Evolutionary conservation across 176 grass and related monocot species (phyloP).

Genomic region (Avena sativa): DNA sequence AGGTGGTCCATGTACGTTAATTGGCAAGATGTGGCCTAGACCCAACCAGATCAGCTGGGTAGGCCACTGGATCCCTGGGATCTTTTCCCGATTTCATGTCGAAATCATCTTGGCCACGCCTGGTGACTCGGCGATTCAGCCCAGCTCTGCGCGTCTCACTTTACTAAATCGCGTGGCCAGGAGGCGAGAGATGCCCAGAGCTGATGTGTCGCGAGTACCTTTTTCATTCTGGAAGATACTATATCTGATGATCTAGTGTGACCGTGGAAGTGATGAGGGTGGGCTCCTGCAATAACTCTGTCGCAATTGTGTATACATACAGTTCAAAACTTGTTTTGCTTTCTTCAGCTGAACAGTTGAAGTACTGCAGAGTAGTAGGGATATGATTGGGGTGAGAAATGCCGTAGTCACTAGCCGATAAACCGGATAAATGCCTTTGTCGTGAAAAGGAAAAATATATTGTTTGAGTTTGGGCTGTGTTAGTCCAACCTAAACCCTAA

Average conservation of each 20-base stretch:
- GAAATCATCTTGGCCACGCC: neutral
- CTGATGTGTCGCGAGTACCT: neutral
- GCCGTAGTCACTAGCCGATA: too few species aligned
- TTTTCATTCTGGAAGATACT: too few species aligned
- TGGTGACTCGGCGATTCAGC: slow-evolving; percentile 24
- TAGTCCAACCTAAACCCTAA: too few species aligned
- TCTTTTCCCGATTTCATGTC: neutral
- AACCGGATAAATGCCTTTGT: too few species aligned
- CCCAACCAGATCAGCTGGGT: neutral
- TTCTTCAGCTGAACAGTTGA: neutral
- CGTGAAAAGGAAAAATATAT: too few species aligned
- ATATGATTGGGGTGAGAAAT: too few species aligned
- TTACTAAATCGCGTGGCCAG: neutral
- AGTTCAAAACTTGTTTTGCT: neutral
- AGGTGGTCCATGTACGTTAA: neutral
- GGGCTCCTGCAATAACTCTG: neutral
- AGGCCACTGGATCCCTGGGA: neutral
- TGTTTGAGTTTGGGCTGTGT: too few species aligned
- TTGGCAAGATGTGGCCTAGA: slow-evolving; percentile 22
- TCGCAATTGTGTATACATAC: neutral
- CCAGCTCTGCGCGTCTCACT: neutral
- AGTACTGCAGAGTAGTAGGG: neutral
- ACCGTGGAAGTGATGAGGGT: neutral
- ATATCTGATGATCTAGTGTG: neutral
- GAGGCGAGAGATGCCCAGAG: neutral